Evolutionary conservation across 495 filamentous ascomycete species (phyloP).

Genomic region (Pyrenula aspistea): DNA sequence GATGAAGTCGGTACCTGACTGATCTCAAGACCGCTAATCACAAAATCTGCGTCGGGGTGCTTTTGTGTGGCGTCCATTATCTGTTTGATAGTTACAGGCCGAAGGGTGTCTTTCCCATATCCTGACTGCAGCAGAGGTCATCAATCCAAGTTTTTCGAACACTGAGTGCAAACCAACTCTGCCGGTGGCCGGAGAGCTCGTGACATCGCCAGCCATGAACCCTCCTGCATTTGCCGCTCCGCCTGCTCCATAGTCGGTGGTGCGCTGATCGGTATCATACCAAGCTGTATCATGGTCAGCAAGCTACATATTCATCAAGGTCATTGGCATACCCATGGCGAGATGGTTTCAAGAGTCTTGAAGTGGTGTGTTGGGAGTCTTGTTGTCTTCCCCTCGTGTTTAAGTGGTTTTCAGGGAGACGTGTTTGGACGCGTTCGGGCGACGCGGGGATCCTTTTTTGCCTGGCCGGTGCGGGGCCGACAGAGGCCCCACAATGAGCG

Average conservation of each 20-base stretch:
- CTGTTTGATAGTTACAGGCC: slow-evolving; percentile 92
- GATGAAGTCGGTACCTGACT: slow-evolving; percentile 24
- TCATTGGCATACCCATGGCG: too few species aligned
- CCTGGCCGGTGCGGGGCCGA: not conserved
- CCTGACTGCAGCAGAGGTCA: slow-evolving; percentile 24
- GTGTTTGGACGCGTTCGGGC: not conserved
- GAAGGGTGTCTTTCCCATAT: slow-evolving; percentile 59
- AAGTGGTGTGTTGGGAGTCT: too few species aligned
- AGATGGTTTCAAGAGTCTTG: too few species aligned
- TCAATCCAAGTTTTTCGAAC: not conserved
- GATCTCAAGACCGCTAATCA: slow-evolving; percentile 62
- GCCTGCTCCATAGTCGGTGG: slow-evolving; percentile 46
- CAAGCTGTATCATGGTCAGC: too few species aligned
- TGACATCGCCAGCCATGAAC: slow-evolving; percentile 44
- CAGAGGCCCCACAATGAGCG: not conserved
- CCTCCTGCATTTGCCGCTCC: slow-evolving; percentile 53
- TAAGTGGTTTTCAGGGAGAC: not conserved
- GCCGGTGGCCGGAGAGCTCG: slow-evolving; percentile 32
- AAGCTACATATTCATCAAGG: too few species aligned
- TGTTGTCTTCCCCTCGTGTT: not conserved
- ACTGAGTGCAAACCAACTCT: slow-evolving; percentile 15
- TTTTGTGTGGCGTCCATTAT: slow-evolving; percentile 66
- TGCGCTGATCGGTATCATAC: slow-evolving; percentile 24
- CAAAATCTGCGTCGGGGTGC: slow-evolving; percentile 62
- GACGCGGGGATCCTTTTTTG: not conserved